Evolutionary conservation across 2,329 filamentous ascomycete species (phyloP), one percentile per base, ranked within the genome.

Genomic region (Phialemoniopsis sp.): DNA sequence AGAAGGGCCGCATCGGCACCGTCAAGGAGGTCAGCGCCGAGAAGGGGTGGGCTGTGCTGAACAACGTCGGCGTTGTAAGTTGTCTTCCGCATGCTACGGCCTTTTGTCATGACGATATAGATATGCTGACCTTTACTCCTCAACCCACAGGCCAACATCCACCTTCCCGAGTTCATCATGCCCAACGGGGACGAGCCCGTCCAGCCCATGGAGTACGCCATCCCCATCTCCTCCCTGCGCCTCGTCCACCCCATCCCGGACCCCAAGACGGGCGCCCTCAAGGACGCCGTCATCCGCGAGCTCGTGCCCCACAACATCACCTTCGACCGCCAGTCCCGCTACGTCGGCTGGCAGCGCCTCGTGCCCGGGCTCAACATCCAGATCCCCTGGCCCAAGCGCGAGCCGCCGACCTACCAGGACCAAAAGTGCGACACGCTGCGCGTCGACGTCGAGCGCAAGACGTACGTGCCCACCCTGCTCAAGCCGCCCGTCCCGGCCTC

Each of bases 1-100:
- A 93, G 54, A 85, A 82, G 67, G 89, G 89, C 53, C 87, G 84
- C 67, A 93, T 98, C 62, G 87, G 87, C 37, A 67, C 68, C n/a
- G 78, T 97, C 33, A 61, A 59, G 43, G 59, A 67, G 2, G 67
- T 94, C 34, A 65, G 79, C 47, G 45, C 55, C 5, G 61, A 72
- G 10, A 67, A 63, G 34, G 82, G 79, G 44, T 73, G 74, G 45
- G 67, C 88, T 34, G 70, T 64, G n/a, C 64, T 90, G 32, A 70
- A 79, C 45, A 77, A 73, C 17, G 51, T 82, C 44, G 81, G 85
- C 55, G 69, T 75, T 70, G 87, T 89, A 69, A 53, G 76, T 56
- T 38, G 5, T 35, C 13, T 10, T 13, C 8, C 10, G 8, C 13
- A 34, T 10, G 19, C 13, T 6, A 34, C 7, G n/a, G 21, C 13